A percentile compares a stretch with the other conserved stretches of the same genome.
Conservation (phyloP, 2,329 filamentous ascomycete species). For the Colletotrichum lupini region DNA sequence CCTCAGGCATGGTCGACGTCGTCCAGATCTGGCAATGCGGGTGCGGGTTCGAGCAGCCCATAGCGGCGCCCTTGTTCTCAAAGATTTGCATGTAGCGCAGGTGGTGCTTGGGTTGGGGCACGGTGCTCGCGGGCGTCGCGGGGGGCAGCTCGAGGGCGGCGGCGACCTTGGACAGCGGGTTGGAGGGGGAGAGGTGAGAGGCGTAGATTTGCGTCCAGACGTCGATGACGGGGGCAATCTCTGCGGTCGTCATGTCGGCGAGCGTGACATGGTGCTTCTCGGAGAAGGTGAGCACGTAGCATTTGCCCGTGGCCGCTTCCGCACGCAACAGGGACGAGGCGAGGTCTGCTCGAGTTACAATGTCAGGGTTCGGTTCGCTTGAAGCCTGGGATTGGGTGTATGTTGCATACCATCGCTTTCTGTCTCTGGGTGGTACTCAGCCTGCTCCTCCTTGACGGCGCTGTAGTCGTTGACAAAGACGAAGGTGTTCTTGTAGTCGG, state of each 20-base stretch:
- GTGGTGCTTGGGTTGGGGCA: conserved; percentile 73
- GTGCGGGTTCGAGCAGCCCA: conserved; percentile 99
- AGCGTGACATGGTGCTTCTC: conserved; percentile 91
- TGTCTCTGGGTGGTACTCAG: conserved; percentile 70
- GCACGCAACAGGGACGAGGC: conserved; percentile 83
- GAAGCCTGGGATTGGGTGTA: too few species aligned
- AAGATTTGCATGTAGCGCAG: conserved; percentile 99
- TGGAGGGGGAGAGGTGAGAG: conserved; percentile 79
- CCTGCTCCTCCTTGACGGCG: conserved; percentile 93
- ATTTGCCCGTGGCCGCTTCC: conserved; percentile 90
- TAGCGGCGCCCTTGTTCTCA: conserved; percentile 96
- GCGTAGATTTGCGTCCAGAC: conserved; percentile 95
- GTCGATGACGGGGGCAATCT: conserved; percentile 86
- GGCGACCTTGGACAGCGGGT: conserved; percentile 64
- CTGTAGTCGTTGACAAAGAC: conserved; percentile 98
- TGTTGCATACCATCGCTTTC: conserved; percentile 48
- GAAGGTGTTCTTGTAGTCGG: conserved; percentile 87
- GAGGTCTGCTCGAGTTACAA: conserved; percentile 62
- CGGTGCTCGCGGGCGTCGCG: conserved; percentile 47
- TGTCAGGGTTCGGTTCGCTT: not conserved
- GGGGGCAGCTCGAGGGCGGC: conserved; percentile 54
- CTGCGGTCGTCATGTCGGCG: conserved; percentile 81
- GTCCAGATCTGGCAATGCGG: conserved; percentile 98
- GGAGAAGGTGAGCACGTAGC: conserved; percentile 96
- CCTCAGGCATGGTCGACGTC: conserved; percentile 89